Evolutionary conservation across 2,329 filamentous ascomycete genomes (phyloP), one percentile per base, ranked within the genome.

Genomic region (Biscogniauxia sp.): DNA sequence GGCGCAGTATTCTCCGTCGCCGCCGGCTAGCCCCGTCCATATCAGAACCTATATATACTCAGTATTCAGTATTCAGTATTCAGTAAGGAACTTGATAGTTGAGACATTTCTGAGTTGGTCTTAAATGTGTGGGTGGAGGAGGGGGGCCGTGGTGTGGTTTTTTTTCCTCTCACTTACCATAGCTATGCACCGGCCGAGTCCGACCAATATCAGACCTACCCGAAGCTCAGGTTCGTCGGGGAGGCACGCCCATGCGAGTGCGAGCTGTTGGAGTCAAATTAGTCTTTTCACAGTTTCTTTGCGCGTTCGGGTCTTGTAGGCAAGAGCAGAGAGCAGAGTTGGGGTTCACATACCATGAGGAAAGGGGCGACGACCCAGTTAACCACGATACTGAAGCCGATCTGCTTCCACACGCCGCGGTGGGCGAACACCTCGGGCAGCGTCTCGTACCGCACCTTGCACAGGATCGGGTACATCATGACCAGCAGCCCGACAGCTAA

Each of bases 401-500:
- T 84, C 73, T 96, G 92, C 55, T 86, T 84, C 92, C 91, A 96
- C 2, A 96, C 78, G 0, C 79, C 78, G 2, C 80, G 80, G 2
- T 86, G 79, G 2, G 77, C 73, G 61, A 95, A 83, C 3, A 92
- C 78, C 2, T 83, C 77, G 72, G 92, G 90, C 9, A 96, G 76
- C 0, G 85, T 84, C 73, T 96, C 92, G 74, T 87, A 95, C 50
- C 86, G 86, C 5, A 96, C 89, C 74, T 95, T 95, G 82, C 91
- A 96, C 0, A 96, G 79, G 61, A 96, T 96, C 0, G 92, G 93
- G 70, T 95, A 96, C 91, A 96, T 96, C 92, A 96, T 96, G 51
- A 96, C 87, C 1, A 96, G 81, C 0, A 96, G 77, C 0, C 92
- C 92, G 54, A 96, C 78, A 0, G 92, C 91, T 91, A 62, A 32